Evolutionary conservation across 257 asterid genomes (phyloP).

Genomic region (Plantago ovata): DNA sequence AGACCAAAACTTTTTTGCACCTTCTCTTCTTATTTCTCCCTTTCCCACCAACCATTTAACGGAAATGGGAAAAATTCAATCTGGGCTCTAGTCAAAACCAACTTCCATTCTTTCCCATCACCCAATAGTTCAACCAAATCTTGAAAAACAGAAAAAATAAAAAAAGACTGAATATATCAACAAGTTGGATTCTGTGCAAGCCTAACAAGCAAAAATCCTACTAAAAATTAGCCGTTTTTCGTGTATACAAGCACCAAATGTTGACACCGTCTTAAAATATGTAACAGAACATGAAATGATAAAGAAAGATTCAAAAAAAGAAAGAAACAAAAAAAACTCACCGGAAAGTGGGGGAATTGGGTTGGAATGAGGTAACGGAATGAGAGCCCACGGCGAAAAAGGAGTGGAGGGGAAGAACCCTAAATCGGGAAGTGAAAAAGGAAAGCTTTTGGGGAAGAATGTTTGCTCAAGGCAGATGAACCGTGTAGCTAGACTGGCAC

Average conservation of each 20-base stretch:
- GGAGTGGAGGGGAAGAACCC: slow-evolving; percentile 28
- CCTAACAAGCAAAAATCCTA: slow-evolving; percentile 24
- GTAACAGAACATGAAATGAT: background rate
- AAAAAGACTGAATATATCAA: background rate
- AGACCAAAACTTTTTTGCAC: background rate
- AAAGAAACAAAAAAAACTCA: slow-evolving; percentile 22
- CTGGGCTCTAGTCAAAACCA: slow-evolving; percentile 26
- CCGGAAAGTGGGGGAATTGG: slow-evolving; percentile 24
- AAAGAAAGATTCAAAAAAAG: background rate
- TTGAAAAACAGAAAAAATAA: background rate
- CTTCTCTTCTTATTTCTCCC: slow-evolving; percentile 5
- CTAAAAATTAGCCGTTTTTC: background rate
- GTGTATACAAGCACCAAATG: background rate
- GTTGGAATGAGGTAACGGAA: slow-evolving; percentile 8
- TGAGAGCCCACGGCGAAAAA: background rate
- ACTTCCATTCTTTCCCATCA: slow-evolving; percentile 30
- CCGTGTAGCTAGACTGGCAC: slow-evolving; percentile 26
- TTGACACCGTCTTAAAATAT: background rate
- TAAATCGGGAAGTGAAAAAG: slow-evolving; percentile 28
- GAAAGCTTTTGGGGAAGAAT: slow-evolving; percentile 26
- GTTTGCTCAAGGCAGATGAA: slow-evolving; percentile 21
- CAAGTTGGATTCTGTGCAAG: slow-evolving; percentile 12
- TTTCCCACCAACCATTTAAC: slow-evolving; percentile 1
- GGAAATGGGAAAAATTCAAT: slow-evolving; percentile 16
- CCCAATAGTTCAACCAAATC: slow-evolving; percentile 28